These are phyloP conservation scores for Medicago truncatula DNA, from an alignment of 306 rosid genomes.

Conservation along the genomic window DNA sequence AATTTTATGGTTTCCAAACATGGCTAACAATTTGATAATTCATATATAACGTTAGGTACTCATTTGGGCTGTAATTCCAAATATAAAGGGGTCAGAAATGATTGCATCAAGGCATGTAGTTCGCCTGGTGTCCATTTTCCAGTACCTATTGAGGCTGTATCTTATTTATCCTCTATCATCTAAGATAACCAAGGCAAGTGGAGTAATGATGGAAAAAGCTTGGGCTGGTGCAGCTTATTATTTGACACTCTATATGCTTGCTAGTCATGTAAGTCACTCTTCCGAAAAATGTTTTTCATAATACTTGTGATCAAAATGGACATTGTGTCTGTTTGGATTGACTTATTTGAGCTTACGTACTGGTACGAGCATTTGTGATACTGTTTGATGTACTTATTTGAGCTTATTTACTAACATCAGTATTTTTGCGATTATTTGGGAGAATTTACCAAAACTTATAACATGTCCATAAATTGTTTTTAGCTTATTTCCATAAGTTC, in stretches of 20 bases:
- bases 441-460: neutral
- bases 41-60: constrained; percentile 48
- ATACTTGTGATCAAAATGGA: neutral
- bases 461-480: no score
- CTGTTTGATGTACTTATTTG: neutral
- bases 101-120: constrained; percentile 53
- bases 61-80: constrained; percentile 63
- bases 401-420: neutral
- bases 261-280: constrained; percentile 62
- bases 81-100: constrained; percentile 55
- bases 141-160: constrained; percentile 65
- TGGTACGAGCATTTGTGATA: neutral
- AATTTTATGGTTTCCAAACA: no score
- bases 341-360: neutral
- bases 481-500: neutral
- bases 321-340: neutral
- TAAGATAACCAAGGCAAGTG: constrained; percentile 58
- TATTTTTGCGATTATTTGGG: neutral
- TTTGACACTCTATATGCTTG: constrained; percentile 64
- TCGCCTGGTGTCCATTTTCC: constrained; percentile 55
- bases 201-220: constrained; percentile 68
- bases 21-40: constrained; percentile 36
- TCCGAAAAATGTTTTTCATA: neutral
- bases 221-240: constrained; percentile 76
- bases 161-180: constrained; percentile 62